A percentile compares a stretch with the other conserved stretches of the same genome.
Conservation (phyloP, 2,329 filamentous ascomycete species). For the Xylaria sp. region DNA sequence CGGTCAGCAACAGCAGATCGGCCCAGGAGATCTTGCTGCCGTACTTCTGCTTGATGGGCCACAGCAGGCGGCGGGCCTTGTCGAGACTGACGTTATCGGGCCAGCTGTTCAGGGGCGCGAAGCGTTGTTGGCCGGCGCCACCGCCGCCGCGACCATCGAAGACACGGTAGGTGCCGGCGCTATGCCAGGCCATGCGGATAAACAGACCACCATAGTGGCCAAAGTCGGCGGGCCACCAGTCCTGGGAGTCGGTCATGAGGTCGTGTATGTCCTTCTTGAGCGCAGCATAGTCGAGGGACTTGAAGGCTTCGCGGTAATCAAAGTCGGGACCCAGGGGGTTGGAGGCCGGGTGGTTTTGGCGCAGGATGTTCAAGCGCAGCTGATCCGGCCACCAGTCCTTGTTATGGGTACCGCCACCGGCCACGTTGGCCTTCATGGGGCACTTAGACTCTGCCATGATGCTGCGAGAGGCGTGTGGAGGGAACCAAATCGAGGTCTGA, state of each 20-base stretch:
- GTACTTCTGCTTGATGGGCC: constrained; percentile 88
- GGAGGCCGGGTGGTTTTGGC: constrained; percentile 72
- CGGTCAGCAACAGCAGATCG: constrained; percentile 75
- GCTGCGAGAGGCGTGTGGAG: constrained; percentile 9
- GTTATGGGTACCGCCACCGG: constrained; percentile 74
- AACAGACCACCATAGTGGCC: constrained; percentile 85
- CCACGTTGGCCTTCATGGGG: constrained; percentile 52
- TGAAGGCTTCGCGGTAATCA: constrained; percentile 78
- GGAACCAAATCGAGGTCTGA: not conserved
- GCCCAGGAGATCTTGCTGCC: constrained; percentile 86
- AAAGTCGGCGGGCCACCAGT: constrained; percentile 85
- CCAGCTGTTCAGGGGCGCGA: constrained; percentile 85
- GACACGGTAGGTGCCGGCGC: constrained; percentile 80
- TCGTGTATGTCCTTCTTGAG: constrained; percentile 79
- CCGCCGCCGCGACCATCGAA: constrained; percentile 79
- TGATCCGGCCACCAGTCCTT: constrained; percentile 79
- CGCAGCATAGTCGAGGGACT: constrained; percentile 74
- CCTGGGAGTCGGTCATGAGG: constrained; percentile 81
- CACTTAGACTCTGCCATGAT: constrained; percentile 39
- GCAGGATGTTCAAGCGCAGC: constrained; percentile 76
- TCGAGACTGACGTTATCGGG: constrained; percentile 82
- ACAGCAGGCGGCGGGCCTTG: constrained; percentile 82
- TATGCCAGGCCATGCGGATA: constrained; percentile 85
- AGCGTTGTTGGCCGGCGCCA: constrained; percentile 80
- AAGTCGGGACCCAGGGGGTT: constrained; percentile 75